Percentiles rank a stretch among this genome's conserved stretches.
Conservation (phyloP, 2,329 filamentous ascomycete species). For the Xylaria digitata region DNA sequence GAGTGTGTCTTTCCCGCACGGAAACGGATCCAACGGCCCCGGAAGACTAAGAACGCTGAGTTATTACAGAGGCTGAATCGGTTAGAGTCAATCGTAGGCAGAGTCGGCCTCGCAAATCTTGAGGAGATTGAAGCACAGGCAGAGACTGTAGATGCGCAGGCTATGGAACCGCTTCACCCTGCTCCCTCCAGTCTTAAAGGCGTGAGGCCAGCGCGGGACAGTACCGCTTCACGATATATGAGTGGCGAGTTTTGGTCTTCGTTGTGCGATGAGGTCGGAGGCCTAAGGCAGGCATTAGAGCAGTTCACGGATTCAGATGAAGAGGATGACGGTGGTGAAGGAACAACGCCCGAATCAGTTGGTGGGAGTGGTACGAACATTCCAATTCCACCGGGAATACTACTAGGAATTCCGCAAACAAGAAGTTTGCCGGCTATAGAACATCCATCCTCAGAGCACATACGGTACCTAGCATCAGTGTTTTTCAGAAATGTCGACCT, state of each 20-base stretch:
- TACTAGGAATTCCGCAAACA: constrained; percentile 46
- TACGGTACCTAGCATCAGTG: constrained; percentile 52
- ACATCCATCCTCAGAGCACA: constrained; percentile 55
- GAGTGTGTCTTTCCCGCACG: constrained; percentile 62
- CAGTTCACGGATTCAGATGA: constrained; percentile 56
- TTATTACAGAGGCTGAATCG: constrained; percentile 58
- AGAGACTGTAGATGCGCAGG: constrained; percentile 19
- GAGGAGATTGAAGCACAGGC: constrained; percentile 26
- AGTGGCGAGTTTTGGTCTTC: constrained; percentile 59
- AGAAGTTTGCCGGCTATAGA: constrained; percentile 20
- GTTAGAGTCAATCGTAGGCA: constrained; percentile 59
- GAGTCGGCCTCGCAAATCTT: constrained; percentile 52
- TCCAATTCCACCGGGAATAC: constrained; percentile 37
- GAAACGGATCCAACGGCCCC: constrained; percentile 56
- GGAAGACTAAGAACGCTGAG: constrained; percentile 57
- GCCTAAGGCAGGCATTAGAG: constrained; percentile 57
- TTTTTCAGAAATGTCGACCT: constrained; percentile 58
- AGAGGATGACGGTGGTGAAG: constrained; percentile 49
- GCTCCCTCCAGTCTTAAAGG: constrained; percentile 3
- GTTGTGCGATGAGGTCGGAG: constrained; percentile 58
- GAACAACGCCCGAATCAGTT: constrained; percentile 40
- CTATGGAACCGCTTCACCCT: constrained; percentile 6
- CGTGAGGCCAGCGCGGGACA: constrained; percentile 34
- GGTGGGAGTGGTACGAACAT: constrained; percentile 26
- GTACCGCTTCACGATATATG: constrained; percentile 53